phyloP scores from a whole-genome alignment of 1,284 basidiomycete genomes.

The Chiua sp. region DNA sequence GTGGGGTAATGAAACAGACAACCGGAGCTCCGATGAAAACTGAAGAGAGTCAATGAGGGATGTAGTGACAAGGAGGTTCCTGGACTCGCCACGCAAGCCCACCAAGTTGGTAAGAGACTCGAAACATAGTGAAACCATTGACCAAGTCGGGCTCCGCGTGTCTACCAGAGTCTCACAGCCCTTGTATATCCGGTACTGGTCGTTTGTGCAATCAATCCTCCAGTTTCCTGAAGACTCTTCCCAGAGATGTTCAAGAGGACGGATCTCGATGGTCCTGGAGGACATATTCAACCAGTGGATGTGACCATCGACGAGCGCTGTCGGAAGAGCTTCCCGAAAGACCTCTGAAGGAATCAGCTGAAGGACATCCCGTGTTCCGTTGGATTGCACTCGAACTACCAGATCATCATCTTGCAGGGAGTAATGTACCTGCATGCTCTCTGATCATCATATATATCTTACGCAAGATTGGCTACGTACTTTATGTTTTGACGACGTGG shows the following conservation, averaged over 20 bases:
- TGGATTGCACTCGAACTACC: constrained; percentile 30
- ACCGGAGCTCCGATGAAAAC: too few species aligned
- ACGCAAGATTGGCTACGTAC: too few species aligned
- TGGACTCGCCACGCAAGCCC: neutral
- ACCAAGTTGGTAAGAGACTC: constrained; percentile 33
- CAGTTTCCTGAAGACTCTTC: constrained; percentile 15
- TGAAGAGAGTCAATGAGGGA: neutral
- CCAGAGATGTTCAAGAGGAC: constrained; percentile 35
- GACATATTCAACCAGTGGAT: constrained; percentile 45
- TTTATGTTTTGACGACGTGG: too few species aligned
- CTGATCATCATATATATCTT: too few species aligned
- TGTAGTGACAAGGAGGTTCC: constrained; percentile 10
- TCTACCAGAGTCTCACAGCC: constrained; percentile 28
- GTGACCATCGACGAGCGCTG: constrained; percentile 35
- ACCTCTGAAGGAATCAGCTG: constrained; percentile 42
- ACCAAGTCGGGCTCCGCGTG: constrained; percentile 34
- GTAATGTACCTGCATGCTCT: too few species aligned
- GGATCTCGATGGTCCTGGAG: constrained; percentile 40
- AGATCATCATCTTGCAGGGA: constrained; percentile 23
- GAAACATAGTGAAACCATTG: constrained; percentile 33
- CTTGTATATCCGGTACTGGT: constrained; percentile 10
- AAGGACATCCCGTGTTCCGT: constrained; percentile 11
- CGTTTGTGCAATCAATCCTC: constrained; percentile 6
- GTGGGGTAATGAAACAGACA: constrained; percentile 48
- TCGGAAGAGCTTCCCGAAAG: constrained; percentile 45